Evolutionary conservation across 176 grass and related monocot species (phyloP).

Genomic region (Chrysopogon serrulatus): DNA sequence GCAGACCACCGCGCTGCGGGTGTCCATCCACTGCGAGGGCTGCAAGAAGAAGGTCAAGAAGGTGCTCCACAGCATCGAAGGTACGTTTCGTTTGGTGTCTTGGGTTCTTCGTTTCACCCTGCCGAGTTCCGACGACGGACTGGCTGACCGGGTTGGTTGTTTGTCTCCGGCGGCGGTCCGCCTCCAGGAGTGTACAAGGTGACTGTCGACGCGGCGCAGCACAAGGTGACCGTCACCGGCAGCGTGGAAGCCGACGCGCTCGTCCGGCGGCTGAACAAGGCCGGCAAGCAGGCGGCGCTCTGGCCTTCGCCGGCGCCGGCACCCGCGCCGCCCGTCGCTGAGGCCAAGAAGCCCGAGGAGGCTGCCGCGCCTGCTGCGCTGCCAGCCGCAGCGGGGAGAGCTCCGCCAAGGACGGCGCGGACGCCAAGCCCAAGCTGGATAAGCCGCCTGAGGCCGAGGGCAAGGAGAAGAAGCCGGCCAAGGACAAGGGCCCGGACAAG

Average conservation of each 20-base stretch:
- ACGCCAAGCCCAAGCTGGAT: not conserved
- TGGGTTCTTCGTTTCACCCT: not conserved
- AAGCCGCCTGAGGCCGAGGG: not conserved
- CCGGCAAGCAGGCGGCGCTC: conserved; percentile 55
- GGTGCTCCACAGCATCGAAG: conserved; percentile 61
- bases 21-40: conserved; percentile 92
- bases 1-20: conserved; percentile 71
- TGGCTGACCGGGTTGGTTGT: too few relatives aligned
- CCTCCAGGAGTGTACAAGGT: conserved; percentile 59
- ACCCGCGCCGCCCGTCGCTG: not conserved
- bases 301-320: conserved; percentile 45
- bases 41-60: conserved; percentile 97
- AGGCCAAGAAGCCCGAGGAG: conserved; percentile 25
- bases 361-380: not conserved
- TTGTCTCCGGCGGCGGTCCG: too few relatives aligned
- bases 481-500: conserved; percentile 21
- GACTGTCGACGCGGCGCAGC: conserved; percentile 62
- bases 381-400: not conserved
- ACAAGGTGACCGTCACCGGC: conserved; percentile 74
- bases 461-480: conserved; percentile 25
- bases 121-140: not conserved
- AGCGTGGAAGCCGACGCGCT: conserved; percentile 42
- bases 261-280: conserved; percentile 60
- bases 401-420: not conserved
- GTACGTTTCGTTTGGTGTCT: conserved; percentile 18